These are phyloP conservation scores for Borealophlyctis nickersoniae DNA, from an alignment of 192 early-diverging fungal genomes.

Conservation along the genomic window DNA sequence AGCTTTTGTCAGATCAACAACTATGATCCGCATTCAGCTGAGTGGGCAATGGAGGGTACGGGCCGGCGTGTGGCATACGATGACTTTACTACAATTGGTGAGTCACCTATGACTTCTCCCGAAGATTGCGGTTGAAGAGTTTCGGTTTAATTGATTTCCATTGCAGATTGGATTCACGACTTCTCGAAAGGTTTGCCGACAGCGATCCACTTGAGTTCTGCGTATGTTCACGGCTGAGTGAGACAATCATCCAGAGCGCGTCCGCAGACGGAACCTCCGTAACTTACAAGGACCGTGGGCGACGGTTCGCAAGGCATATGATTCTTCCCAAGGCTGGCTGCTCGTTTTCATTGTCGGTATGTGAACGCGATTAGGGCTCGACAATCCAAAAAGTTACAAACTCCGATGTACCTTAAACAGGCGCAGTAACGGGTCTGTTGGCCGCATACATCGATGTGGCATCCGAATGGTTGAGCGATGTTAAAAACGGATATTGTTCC, in stretches of 20 bases:
- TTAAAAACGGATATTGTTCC: conserved; percentile 45
- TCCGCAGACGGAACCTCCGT: conserved; percentile 22
- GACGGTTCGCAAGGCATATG: conserved; percentile 5
- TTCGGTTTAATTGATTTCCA: neutral
- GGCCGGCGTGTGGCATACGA: conserved; percentile 38
- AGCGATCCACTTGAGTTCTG: conserved; percentile 18
- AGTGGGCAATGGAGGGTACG: conserved; percentile 28
- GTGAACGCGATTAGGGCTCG: neutral
- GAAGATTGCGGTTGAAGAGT: too few species aligned
- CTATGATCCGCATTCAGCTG: conserved; percentile 16
- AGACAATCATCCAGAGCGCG: too few species aligned
- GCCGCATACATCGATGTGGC: conserved; percentile 50
- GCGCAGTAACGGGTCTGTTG: conserved; percentile 36
- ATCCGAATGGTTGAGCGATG: conserved; percentile 44
- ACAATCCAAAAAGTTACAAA: neutral
- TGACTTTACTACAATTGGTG: conserved; percentile 61
- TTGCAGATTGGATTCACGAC: conserved; percentile 84
- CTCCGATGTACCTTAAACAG: conserved; percentile 13
- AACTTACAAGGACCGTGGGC: conserved; percentile 12
- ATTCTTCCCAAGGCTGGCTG: conserved; percentile 43
- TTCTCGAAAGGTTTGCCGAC: conserved; percentile 71
- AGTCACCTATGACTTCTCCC: neutral
- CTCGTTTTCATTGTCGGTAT: conserved; percentile 42
- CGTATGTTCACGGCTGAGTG: too few species aligned
- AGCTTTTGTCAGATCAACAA: conserved; percentile 4